Evolutionary conservation across 176 grass and related monocot genomes (phyloP), one percentile per base, ranked within the genome.

Genomic region (Phoenix roebelenii): DNA sequence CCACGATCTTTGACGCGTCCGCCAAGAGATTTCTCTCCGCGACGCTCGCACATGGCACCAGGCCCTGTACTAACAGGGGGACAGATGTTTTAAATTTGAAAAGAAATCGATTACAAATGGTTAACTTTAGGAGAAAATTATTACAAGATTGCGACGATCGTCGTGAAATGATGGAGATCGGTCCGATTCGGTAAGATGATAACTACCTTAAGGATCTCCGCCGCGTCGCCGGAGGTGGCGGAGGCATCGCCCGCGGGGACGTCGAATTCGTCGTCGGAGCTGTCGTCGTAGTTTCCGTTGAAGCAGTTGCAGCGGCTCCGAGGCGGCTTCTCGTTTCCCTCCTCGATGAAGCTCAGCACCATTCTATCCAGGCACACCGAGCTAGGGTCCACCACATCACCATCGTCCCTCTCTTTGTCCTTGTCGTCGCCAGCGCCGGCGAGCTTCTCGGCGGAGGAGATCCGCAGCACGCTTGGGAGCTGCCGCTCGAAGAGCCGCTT

Each of bases 341-440:
- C 84, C 69, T 97, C 93, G 63, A 91, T 91, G 73, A 85, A 97
- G 70, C 78, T 83, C 54, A 88, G 61, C 67, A 97, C 84, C 93
- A 97, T 88, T 61, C 55, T 63, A 82, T 97, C 86, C 19, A 97
- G 79, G 57, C 68, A 79, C 20, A 82, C 68, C 23, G 91, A 79
- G 54, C 77, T 74, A 1, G 54, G 69, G 39, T 78, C 87, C 49
- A 49, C 22, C 12, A 52, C 80, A 0, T 53, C 74, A 0, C 3
- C 63, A 25, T n/a, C 58, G 18, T 86, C 80, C 26, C 64, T 88
- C 25, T 88, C 82, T 22, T 17, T 82, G 16, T 89, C 85, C 71
- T 69, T 81, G 16, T 16, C 70, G 3, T 64, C 52, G 49, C 50
- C 53, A 16, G 6, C 63, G 3, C 18, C 48, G 20, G 61, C 50